These are phyloP conservation scores for Podospora australis DNA, from an alignment of 495 filamentous ascomycete genomes.

Conservation along the genomic window DNA sequence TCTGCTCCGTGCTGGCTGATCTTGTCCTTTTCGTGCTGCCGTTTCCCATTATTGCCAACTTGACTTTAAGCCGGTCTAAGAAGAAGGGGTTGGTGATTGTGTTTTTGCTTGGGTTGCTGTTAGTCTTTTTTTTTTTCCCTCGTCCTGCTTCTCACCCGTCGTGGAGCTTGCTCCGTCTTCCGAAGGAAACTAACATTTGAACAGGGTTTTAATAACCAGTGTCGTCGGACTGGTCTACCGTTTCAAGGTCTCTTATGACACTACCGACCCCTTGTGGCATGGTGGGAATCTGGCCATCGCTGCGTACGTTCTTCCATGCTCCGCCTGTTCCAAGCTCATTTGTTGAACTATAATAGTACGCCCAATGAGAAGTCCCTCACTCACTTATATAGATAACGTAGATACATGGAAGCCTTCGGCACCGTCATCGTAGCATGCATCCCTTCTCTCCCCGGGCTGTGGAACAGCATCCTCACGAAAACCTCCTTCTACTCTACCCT, in stretches of 20 bases:
- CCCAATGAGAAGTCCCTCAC: too few species aligned
- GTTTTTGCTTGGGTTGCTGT: slow-evolving; percentile 1
- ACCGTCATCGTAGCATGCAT: not conserved
- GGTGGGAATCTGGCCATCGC: not conserved
- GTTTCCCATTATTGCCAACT: not conserved
- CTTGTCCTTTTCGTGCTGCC: not conserved
- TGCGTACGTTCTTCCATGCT: not conserved
- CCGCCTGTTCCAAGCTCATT: too few species aligned
- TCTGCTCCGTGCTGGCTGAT: not conserved
- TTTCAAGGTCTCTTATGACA: not conserved
- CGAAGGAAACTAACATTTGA: too few species aligned
- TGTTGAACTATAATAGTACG: too few species aligned
- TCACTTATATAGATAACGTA: too few species aligned
- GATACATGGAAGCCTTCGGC: not conserved
- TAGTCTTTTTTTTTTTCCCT: not conserved
- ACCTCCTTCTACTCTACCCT: not conserved
- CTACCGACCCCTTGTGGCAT: not conserved
- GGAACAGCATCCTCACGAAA: not conserved
- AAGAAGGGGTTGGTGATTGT: not conserved
- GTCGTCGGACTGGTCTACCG: not conserved
- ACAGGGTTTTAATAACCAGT: not conserved
- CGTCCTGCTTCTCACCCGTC: too few species aligned
- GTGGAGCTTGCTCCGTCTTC: too few species aligned
- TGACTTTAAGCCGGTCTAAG: not conserved
- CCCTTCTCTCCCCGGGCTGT: not conserved